Conservation (phyloP, 345 rosid genomes). For the Gynandropsis gynandra region DNA sequence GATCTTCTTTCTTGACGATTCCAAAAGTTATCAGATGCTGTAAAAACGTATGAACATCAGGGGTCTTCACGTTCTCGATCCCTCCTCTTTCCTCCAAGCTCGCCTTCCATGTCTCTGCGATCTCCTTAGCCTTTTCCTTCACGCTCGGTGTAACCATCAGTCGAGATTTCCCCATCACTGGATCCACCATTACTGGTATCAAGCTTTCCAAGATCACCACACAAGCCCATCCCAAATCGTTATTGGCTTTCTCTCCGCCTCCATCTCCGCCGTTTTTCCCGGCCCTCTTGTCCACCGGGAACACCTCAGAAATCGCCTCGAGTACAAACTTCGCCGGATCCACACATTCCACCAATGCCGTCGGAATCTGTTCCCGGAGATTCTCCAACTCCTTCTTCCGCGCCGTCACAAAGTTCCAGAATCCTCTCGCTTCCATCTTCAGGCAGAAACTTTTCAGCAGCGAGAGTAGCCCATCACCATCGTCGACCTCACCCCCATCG, state of each 20-base stretch:
- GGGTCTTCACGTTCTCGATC: conserved; percentile 85
- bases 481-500: conserved; percentile 70
- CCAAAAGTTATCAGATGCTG: conserved; percentile 90
- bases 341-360: conserved; percentile 54
- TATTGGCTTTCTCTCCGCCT: conserved; percentile 18
- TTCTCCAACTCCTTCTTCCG: conserved; percentile 60
- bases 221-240: conserved; percentile 91
- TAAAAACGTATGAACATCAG: conserved; percentile 86
- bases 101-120: conserved; percentile 83
- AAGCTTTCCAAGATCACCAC: conserved; percentile 73
- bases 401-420: conserved; percentile 56
- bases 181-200: conserved; percentile 76
- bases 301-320: conserved; percentile 75
- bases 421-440: conserved; percentile 54
- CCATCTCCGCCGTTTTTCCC: conserved; percentile 28
- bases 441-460: conserved; percentile 42
- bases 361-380: conserved; percentile 52
- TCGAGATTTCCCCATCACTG: conserved; percentile 71
- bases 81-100: conserved; percentile 90
- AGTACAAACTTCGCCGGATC: conserved; percentile 79
- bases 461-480: conserved; percentile 46
- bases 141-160: conserved; percentile 59
- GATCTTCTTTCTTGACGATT: conserved; percentile 67
- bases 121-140: conserved; percentile 55
- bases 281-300: conserved; percentile 60